Evolutionary conservation across 2,329 filamentous ascomycete genomes (phyloP).

Genomic region (Penicillium sp.): DNA sequence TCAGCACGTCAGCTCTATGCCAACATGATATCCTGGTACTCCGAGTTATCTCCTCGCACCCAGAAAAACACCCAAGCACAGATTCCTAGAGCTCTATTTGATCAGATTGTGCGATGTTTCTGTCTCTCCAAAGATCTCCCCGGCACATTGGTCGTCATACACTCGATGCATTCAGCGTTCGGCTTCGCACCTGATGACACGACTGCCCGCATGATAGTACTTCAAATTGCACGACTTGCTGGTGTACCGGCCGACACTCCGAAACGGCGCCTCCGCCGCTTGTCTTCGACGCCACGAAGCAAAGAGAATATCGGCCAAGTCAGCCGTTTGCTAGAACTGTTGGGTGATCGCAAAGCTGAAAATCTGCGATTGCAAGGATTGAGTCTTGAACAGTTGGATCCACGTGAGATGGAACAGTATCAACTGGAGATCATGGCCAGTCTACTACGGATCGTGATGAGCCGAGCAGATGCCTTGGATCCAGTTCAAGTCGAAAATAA

Average conservation of each 20-base stretch:
- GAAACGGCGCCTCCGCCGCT: slow-evolving; percentile 42
- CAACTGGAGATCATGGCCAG: slow-evolving; percentile 46
- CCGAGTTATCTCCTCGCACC: slow-evolving; percentile 31
- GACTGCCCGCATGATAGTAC: slow-evolving; percentile 50
- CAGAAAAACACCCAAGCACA: slow-evolving; percentile 34
- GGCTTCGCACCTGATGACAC: slow-evolving; percentile 48
- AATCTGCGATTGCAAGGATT: slow-evolving; percentile 34
- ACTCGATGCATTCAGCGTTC: slow-evolving; percentile 47
- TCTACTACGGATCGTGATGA: slow-evolving; percentile 43
- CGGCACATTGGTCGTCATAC: slow-evolving; percentile 52
- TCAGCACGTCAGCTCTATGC: slow-evolving; percentile 47
- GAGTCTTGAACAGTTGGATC: slow-evolving; percentile 37
- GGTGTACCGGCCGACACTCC: slow-evolving; percentile 36
- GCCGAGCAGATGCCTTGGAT: slow-evolving; percentile 30
- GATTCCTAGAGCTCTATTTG: slow-evolving; percentile 52
- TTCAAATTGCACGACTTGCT: slow-evolving; percentile 50
- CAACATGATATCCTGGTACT: slow-evolving; percentile 52
- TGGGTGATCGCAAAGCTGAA: slow-evolving; percentile 42
- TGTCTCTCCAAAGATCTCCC: slow-evolving; percentile 51
- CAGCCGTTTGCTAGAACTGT: slow-evolving; percentile 44
- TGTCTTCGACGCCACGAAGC: slow-evolving; percentile 42
- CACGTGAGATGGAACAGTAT: slow-evolving; percentile 40
- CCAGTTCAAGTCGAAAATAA: slow-evolving; percentile 35
- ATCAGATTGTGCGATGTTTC: slow-evolving; percentile 54
- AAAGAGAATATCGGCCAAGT: slow-evolving; percentile 49